Conservation (phyloP, 345 rosid species). For the Ailanthus altissimus region DNA sequence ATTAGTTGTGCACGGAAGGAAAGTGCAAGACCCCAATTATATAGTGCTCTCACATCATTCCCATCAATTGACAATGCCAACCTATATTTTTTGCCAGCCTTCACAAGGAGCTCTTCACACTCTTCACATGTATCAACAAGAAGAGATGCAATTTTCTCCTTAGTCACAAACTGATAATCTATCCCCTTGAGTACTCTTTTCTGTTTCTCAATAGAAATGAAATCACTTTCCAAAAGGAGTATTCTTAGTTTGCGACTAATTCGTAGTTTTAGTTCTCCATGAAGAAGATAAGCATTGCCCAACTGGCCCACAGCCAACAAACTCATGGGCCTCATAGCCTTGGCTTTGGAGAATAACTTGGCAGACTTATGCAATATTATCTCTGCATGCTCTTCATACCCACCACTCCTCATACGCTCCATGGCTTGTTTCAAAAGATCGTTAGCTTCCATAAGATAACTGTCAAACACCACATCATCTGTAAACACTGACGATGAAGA, state of each 20-base stretch:
- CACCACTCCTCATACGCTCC: slow-evolving; percentile 35
- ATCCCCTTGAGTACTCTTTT: slow-evolving; percentile 32
- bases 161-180: slow-evolving; percentile 25
- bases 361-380: slow-evolving; percentile 48
- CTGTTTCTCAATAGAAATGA: slow-evolving; percentile 28
- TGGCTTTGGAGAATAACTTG: slow-evolving; percentile 50
- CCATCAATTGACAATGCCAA: slow-evolving; percentile 65
- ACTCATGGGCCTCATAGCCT: slow-evolving; percentile 64
- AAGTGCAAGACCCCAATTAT: slow-evolving; percentile 81
- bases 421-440: slow-evolving; percentile 54
- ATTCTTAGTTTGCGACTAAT: slow-evolving; percentile 63
- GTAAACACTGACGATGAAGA: slow-evolving; percentile 43
- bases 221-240: slow-evolving; percentile 40
- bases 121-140: slow-evolving; percentile 62
- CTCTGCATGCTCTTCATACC: slow-evolving; percentile 49
- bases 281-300: slow-evolving; percentile 75
- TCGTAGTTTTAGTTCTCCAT: slow-evolving; percentile 63
- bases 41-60: slow-evolving; percentile 58
- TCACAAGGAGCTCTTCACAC: slow-evolving; percentile 66
- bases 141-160: slow-evolving; percentile 45
- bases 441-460: slow-evolving; percentile 57
- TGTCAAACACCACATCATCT: slow-evolving; percentile 51
- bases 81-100: slow-evolving; percentile 67
- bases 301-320: slow-evolving; percentile 69
- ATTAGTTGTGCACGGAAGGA: slow-evolving; percentile 73